Percentiles rank a stretch among this genome's conserved stretches.
These are phyloP conservation scores for Emydomyces testavorans DNA, from an alignment of 2,329 filamentous ascomycete genomes.

Conservation along the genomic window DNA sequence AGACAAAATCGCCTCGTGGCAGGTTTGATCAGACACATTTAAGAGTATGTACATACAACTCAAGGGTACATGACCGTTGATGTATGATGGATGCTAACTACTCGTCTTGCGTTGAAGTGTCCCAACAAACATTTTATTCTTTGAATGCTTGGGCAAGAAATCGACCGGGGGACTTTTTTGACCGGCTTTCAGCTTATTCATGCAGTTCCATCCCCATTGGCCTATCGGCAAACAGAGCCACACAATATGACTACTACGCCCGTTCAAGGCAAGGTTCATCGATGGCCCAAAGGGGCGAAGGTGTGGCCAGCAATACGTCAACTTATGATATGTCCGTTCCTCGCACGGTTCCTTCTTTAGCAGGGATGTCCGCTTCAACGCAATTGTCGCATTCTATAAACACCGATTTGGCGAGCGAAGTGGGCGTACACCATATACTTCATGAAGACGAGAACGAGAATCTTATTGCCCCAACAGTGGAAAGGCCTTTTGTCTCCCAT, in stretches of 20 bases:
- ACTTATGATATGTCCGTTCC: conserved; percentile 17
- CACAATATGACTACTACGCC: background rate
- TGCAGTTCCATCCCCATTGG: background rate
- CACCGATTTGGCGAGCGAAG: conserved; percentile 20
- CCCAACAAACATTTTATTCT: conserved; percentile 10
- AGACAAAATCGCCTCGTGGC: background rate
- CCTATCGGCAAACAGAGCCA: background rate
- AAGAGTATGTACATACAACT: conserved; percentile 2
- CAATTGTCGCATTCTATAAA: conserved; percentile 25
- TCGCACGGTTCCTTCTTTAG: conserved; percentile 24
- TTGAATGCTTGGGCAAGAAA: conserved; percentile 21
- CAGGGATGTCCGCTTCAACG: conserved; percentile 24
- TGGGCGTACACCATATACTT: conserved; percentile 21
- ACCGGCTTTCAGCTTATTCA: conserved; percentile 16
- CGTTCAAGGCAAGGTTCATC: conserved; percentile 6
- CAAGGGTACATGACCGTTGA: background rate
- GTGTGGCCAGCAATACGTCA: conserved; percentile 3
- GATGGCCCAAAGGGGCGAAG: conserved; percentile 7
- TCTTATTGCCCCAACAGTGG: conserved; percentile 20
- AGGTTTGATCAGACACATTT: background rate
- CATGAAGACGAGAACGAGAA: conserved; percentile 24
- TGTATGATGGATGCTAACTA: background rate
- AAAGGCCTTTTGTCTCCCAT: conserved; percentile 2
- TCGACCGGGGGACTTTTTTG: conserved; percentile 15
- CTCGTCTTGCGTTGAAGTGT: conserved; percentile 8